Percentiles rank a stretch among this genome's conserved stretches.
phyloP scores from a whole-genome alignment of 2,329 filamentous ascomycete species.

The Fusarium sacchari region DNA sequence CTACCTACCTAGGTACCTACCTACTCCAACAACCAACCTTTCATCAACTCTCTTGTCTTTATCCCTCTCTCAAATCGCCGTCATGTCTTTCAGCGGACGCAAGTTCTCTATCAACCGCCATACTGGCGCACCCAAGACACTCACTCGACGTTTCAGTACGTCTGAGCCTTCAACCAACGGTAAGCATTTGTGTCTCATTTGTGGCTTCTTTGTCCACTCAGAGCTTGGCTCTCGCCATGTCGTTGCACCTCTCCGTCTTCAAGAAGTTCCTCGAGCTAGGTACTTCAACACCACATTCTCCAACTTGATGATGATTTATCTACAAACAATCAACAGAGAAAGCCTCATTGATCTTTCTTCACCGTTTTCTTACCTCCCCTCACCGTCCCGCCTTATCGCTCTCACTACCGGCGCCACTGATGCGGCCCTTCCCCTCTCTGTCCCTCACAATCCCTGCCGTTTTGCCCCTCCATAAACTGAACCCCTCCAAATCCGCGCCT shows the following conservation, averaged over 20 bases:
- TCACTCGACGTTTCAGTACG: conserved; percentile 66
- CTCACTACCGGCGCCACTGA: conserved; percentile 25
- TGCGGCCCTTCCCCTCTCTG: conserved; percentile 16
- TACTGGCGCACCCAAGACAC: conserved; percentile 67
- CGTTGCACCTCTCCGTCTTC: neutral
- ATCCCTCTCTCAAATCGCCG: conserved; percentile 28
- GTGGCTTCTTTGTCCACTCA: neutral
- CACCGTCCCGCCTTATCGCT: conserved; percentile 35
- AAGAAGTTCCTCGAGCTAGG: neutral
- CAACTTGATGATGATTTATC: neutral
- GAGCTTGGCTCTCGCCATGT: neutral
- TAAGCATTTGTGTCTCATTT: conserved; percentile 44
- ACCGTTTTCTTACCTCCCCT: conserved; percentile 34
- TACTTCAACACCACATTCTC: neutral
- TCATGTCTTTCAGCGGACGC: conserved; percentile 63
- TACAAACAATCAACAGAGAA: neutral
- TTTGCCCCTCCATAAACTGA: conserved; percentile 20
- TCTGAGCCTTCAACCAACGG: conserved; percentile 67
- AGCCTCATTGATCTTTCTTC: conserved; percentile 9
- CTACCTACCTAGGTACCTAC: no score
- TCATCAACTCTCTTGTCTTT: neutral
- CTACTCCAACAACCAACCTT: no score
- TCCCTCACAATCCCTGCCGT: conserved; percentile 10
- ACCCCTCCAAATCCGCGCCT: conserved; percentile 34
- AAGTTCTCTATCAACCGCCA: conserved; percentile 76